Conservation (phyloP, 1,139 yeast genomes). For the Candida sp. region DNA sequence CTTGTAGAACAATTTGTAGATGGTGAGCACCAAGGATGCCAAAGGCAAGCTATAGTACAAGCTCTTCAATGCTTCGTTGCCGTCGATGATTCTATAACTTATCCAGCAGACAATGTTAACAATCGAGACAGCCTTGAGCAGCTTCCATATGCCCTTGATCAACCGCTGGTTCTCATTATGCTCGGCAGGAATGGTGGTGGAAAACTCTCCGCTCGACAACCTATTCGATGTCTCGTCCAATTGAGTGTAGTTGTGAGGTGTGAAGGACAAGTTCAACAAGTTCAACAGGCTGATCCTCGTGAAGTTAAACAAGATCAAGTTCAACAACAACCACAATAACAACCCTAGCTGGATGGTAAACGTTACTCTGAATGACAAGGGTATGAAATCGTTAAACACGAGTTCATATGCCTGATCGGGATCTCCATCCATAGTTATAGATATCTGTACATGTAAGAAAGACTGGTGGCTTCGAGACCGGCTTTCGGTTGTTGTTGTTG, state of each 20-base stretch:
- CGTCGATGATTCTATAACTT: constrained; percentile 23
- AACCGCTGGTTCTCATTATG: constrained; percentile 34
- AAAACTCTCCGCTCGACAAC: constrained; percentile 36
- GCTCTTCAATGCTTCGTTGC: constrained; percentile 14
- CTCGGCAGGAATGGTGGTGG: constrained; percentile 35
- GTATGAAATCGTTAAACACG: constrained; percentile 31
- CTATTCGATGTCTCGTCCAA: constrained; percentile 20
- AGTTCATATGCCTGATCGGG: constrained; percentile 14
- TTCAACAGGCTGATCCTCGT: constrained; percentile 38
- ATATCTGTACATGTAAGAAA: not conserved
- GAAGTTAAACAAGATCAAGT: constrained; percentile 26
- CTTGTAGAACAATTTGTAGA: constrained; percentile 22
- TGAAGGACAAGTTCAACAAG: constrained; percentile 41
- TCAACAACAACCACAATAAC: constrained; percentile 38
- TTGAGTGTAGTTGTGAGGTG: constrained; percentile 39
- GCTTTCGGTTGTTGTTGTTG: not conserved
- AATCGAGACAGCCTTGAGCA: constrained; percentile 23
- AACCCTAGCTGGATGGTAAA: constrained; percentile 36
- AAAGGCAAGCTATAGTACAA: constrained; percentile 21
- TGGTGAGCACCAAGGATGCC: constrained; percentile 19
- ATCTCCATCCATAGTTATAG: constrained; percentile 14
- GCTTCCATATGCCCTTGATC: constrained; percentile 37
- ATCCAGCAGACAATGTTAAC: constrained; percentile 26
- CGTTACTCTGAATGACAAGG: constrained; percentile 43
- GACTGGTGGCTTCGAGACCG: not conserved